Base-by-base conservation (phyloP, 495 filamentous ascomycete species). In the Penicillium flavigenum region DNA sequence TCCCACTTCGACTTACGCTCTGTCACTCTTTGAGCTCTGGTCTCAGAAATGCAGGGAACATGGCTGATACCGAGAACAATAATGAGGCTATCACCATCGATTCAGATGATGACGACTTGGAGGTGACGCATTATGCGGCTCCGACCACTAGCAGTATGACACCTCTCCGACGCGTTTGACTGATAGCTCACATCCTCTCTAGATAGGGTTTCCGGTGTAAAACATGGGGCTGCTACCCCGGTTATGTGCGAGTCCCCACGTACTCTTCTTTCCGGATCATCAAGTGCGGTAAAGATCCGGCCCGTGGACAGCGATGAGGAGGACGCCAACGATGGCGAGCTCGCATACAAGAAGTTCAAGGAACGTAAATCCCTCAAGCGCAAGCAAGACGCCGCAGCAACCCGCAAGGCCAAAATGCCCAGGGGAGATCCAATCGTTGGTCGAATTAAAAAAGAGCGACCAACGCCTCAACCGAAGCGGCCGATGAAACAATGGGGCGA, bases 331-430 rank as follows among this genome's bases (percentile, higher is more conserved):
- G 75, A 78, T 57, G 73, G 76, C 49, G 76, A 80, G 57, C 76
- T 76, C 11, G 79, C 76, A 9, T 88, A 87, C 66, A 59, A 81
- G 39, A 71, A 73, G 39, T 87, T 86, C 70, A 86, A 86, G 57
- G 78, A 79, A 29, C 78, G 84, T 45, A 86, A 84, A 52, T 69
- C 74, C 3, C 61, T 73, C 29, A 81, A 86, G 66, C 74, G 83
- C 43, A 86, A 81, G 59, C 74, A 75, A 39, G 74, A 64, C 5
- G 74, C 76, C 7, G 77, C 79, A 8, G 80, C 73, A 45, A 79
- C 74, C 14, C 70, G 73, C 31, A 81, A 79, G 36, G 69, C 67
- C 4, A 85, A 79, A 54, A 51, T 66, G 14, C 59, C 60, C 5
- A 61, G 66, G 52, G 56, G 43, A 26, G 64, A 67, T 5, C 41